Evolutionary conservation across 2,329 filamentous ascomycete species (phyloP), one percentile per base, ranked within the genome.

Genomic region (Gnomoniopsis sp.): DNA sequence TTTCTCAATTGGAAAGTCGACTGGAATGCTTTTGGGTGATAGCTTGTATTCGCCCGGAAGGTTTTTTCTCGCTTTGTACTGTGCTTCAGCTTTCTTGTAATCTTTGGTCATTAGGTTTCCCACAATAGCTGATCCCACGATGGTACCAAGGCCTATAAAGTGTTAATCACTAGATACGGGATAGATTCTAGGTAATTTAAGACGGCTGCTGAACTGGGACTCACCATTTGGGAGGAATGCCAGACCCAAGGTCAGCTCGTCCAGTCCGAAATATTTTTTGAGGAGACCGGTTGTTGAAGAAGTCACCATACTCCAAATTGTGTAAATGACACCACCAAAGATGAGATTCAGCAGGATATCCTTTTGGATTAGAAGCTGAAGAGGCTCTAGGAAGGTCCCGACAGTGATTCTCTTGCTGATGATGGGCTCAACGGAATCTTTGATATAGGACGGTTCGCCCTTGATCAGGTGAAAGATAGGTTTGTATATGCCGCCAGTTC

Each of bases 231-330:
- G 68, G 6, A 70, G 46, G 44, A 67, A 70, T 1, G 59, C 62
- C 0, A 70, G 62, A 8, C 68, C 68, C 6, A 70, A 56, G 2
- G 64, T 49, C 3, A 65, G 50, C 34, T 70, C 65, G 53, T 49
- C 62, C 1, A 70, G 65, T 2, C 53, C 47, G 26, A 69, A 69
- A 1, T 65, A 55, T 36, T 53, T 23, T 48, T 73, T 69, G 58
- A 74, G 51, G 0, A 3, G 52, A 1, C 65, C 63, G 0, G 75
- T 73, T 2, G 77, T 78, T 15, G 69, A 74, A 1, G 75, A 72
- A 8, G 74, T 77, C 4, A 80, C 74, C 77, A 80, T 80, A 21
- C 72, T 78, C 76, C 77, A 79, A 14, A 77, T 71, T 0, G 77
- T 72, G 62, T 79, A 81, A 1, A 77, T 70, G 6, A 77, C 69